Conservation (phyloP, 495 filamentous ascomycete species). For the Terfezia claveryi region DNA sequence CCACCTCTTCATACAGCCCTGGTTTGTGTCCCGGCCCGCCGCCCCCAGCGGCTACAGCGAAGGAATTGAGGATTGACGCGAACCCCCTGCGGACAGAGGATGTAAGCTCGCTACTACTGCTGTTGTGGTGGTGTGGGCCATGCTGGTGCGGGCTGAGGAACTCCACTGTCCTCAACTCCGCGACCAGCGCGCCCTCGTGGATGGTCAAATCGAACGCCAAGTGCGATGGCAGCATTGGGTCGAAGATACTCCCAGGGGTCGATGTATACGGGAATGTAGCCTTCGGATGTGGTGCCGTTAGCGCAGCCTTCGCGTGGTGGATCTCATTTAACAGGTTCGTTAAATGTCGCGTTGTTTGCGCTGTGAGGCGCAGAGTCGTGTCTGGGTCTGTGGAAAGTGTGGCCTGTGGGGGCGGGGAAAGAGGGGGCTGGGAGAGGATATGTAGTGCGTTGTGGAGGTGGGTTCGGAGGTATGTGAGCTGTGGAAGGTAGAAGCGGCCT, state of each 20-base stretch:
- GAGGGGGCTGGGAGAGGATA: slow-evolving; percentile 48
- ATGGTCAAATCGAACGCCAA: slow-evolving; percentile 58
- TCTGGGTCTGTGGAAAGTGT: slow-evolving; percentile 30
- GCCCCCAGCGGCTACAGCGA: slow-evolving; percentile 7
- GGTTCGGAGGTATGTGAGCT: slow-evolving; percentile 45
- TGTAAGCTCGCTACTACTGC: slow-evolving; percentile 1
- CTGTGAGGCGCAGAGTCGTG: slow-evolving; percentile 37
- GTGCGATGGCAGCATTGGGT: slow-evolving; percentile 34
- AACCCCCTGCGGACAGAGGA: not conserved
- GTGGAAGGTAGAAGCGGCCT: slow-evolving; percentile 32
- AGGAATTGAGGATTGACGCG: slow-evolving; percentile 1
- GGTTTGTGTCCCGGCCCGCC: not conserved
- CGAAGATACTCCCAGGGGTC: slow-evolving; percentile 21
- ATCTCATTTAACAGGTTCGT: slow-evolving; percentile 54
- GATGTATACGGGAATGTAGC: not conserved
- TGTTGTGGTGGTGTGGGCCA: slow-evolving; percentile 1
- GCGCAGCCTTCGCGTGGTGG: slow-evolving; percentile 35
- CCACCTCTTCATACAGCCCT: not conserved
- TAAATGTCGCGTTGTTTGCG: slow-evolving; percentile 27
- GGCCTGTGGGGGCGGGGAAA: slow-evolving; percentile 18
- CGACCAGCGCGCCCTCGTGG: slow-evolving; percentile 51
- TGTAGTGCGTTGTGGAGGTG: slow-evolving; percentile 61
- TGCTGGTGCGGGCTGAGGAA: slow-evolving; percentile 10
- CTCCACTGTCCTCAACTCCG: slow-evolving; percentile 62
- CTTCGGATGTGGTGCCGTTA: slow-evolving; percentile 33